A percentile compares a stretch with the other conserved stretches of the same genome.
Evolutionary conservation across 2,329 filamentous ascomycete genomes (phyloP).

Genomic region (Apiospora kogelbergensis): DNA sequence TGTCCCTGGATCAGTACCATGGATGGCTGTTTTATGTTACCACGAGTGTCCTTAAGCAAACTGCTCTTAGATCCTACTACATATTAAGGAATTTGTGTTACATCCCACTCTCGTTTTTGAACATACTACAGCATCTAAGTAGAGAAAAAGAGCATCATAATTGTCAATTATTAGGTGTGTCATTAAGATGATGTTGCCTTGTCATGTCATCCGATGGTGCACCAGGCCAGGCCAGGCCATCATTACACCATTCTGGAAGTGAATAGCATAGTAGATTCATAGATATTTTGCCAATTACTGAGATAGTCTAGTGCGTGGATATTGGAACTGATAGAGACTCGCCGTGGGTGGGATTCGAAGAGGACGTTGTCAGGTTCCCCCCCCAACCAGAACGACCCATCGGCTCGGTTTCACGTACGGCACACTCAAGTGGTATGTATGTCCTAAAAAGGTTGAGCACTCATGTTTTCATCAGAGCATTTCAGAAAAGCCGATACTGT

Average conservation of each 20-base stretch:
- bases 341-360: background rate
- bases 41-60: no score
- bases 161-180: no score
- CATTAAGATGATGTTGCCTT: background rate
- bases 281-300: background rate
- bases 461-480: background rate
- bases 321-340: background rate
- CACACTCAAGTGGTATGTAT: background rate
- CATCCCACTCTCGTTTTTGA: no score
- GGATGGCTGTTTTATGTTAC: no score
- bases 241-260: background rate
- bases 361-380: background rate
- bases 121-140: no score
- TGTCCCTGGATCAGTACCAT: no score
- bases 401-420: background rate
- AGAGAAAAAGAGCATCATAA: no score
- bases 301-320: background rate
- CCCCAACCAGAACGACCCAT: background rate
- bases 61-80: no score
- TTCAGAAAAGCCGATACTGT: background rate
- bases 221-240: background rate
- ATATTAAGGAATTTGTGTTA: no score
- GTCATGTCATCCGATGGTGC: background rate
- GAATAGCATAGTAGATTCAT: background rate
- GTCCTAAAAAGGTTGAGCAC: background rate